Evolutionary conservation across 345 rosid species (phyloP).

Genomic region (Fremontodendron californicum): DNA sequence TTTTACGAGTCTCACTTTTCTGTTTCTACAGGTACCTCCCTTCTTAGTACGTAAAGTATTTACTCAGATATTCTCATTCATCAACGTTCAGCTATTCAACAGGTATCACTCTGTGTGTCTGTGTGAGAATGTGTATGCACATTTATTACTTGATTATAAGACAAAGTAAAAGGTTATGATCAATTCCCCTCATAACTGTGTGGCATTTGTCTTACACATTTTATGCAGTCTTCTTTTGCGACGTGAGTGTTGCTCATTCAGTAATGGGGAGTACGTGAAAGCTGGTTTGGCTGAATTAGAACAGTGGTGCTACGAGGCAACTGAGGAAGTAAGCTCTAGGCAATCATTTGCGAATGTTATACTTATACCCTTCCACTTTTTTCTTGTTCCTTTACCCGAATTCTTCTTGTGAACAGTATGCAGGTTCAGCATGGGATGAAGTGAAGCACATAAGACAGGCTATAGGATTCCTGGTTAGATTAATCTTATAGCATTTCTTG

Average conservation of each 20-base stretch:
- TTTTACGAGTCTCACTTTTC: conserved; percentile 16
- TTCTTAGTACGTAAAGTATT: conserved; percentile 86
- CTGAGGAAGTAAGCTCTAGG: conserved; percentile 68
- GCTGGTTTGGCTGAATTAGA: conserved; percentile 93
- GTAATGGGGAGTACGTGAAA: conserved; percentile 95
- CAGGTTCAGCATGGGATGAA: conserved; percentile 98
- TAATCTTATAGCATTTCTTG: conserved; percentile 2
- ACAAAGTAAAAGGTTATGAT: background rate
- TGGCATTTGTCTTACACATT: conserved; percentile 7
- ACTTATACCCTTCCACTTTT: background rate
- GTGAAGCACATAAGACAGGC: conserved; percentile 97
- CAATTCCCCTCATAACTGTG: conserved; percentile 10
- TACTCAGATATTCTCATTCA: conserved; percentile 93
- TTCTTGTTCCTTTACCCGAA: conserved; percentile 10
- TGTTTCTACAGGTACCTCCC: conserved; percentile 75
- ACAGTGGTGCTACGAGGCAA: conserved; percentile 79
- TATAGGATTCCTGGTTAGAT: conserved; percentile 88
- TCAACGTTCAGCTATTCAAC: conserved; percentile 96
- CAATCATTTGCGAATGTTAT: conserved; percentile 11
- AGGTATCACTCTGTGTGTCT: conserved; percentile 39
- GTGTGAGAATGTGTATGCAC: background rate
- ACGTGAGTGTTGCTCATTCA: conserved; percentile 98
- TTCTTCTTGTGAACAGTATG: conserved; percentile 51
- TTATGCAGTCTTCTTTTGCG: conserved; percentile 91
- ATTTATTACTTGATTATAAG: conserved; percentile 9